Conservation (phyloP, 2,329 filamentous ascomycete species). For the Calonectria montana region DNA sequence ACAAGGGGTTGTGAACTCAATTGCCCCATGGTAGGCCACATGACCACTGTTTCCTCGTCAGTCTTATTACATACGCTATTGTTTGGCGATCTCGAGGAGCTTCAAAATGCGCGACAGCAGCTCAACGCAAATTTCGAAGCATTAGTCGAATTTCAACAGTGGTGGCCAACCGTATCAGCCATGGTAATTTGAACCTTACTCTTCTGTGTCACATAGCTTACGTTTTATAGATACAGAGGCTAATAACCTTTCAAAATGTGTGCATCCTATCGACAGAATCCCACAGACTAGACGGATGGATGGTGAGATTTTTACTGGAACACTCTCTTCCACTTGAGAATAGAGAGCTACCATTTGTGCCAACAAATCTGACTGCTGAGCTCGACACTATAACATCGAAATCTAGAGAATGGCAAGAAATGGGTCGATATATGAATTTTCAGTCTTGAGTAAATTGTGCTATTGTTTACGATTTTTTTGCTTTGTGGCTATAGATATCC, state of each 20-base stretch:
- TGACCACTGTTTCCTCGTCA: constrained; percentile 33
- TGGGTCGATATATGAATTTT: background rate
- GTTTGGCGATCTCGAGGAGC: constrained; percentile 26
- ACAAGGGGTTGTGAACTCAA: constrained; percentile 20
- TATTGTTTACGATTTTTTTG: too few relatives aligned
- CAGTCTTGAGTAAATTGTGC: background rate
- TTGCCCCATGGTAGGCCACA: constrained; percentile 33
- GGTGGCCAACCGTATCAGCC: constrained; percentile 25
- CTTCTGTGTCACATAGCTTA: background rate
- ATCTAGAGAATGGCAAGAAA: background rate
- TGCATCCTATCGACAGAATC: constrained; percentile 26
- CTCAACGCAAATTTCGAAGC: constrained; percentile 34
- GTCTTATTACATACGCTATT: constrained; percentile 34
- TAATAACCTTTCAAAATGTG: constrained; percentile 31
- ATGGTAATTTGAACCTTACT: constrained; percentile 16
- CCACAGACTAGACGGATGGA: constrained; percentile 33
- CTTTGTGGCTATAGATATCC: too few relatives aligned
- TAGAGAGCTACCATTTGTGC: background rate
- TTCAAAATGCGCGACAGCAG: constrained; percentile 10
- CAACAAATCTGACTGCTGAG: background rate
- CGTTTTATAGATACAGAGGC: constrained; percentile 22
- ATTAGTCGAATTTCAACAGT: constrained; percentile 28
- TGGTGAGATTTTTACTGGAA: constrained; percentile 32
- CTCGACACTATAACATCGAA: background rate
- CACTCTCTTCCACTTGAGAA: constrained; percentile 25